Conservation (phyloP, 805 yeast species). For the Barnettozyma siamensis region DNA sequence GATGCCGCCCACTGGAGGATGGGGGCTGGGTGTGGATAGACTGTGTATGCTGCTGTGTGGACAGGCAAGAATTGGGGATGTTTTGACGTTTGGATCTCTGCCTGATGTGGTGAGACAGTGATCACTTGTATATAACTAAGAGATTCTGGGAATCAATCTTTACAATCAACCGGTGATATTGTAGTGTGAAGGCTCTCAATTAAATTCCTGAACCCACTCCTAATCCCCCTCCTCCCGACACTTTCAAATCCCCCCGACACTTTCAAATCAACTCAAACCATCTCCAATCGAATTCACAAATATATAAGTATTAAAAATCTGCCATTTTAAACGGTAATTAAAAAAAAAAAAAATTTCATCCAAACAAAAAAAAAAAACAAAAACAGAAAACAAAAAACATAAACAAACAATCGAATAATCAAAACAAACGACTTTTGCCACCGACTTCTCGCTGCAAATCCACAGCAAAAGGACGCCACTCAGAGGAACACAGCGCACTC, state of each 20-base stretch:
- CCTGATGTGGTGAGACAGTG: conserved; percentile 64
- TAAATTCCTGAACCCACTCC: no score
- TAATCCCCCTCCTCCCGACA: no score
- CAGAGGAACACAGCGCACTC: background rate
- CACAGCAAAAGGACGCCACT: no score
- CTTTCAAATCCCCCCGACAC: no score
- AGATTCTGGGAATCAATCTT: no score
- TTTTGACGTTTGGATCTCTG: conserved; percentile 67
- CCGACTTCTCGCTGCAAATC: background rate
- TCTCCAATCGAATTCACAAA: no score
- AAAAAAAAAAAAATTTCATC: conserved; percentile 1
- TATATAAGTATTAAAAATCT: background rate
- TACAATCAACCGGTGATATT: no score
- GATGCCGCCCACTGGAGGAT: conserved; percentile 96
- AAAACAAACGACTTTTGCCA: conserved; percentile 5
- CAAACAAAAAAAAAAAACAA: conserved; percentile 8
- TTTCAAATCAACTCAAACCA: no score
- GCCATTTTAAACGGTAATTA: background rate
- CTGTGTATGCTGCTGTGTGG: conserved; percentile 73
- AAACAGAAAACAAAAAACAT: conserved; percentile 8
- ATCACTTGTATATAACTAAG: no score
- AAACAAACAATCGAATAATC: conserved; percentile 8
- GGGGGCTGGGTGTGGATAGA: conserved; percentile 94
- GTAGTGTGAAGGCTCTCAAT: no score
- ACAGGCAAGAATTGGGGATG: conserved; percentile 63